These are phyloP conservation scores for Pichia sp. DNA, from an alignment of 1,139 yeast genomes.

Conservation along the genomic window DNA sequence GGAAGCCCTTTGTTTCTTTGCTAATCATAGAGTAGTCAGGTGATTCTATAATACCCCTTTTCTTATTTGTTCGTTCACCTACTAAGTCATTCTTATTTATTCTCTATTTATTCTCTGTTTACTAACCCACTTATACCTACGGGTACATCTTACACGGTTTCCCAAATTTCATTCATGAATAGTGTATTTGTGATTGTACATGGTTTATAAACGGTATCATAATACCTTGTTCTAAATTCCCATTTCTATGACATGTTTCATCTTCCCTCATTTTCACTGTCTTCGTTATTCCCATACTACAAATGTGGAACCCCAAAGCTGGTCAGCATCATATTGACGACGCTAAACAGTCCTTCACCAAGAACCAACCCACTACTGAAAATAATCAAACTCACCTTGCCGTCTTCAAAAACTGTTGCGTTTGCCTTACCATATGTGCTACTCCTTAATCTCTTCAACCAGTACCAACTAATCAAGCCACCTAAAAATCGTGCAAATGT, in stretches of 20 bases:
- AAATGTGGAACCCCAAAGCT: constrained; percentile 51
- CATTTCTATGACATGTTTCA: neutral
- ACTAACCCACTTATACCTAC: neutral
- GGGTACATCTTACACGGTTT: no score
- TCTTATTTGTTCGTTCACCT: neutral
- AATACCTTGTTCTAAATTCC: neutral
- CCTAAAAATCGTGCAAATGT: constrained; percentile 91
- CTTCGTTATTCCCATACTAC: neutral
- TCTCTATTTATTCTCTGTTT: constrained; percentile 1
- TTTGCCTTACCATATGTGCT: constrained; percentile 14
- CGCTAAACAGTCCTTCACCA: constrained; percentile 90
- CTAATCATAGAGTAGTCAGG: neutral
- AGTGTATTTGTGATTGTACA: neutral
- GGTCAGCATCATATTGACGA: constrained; percentile 72
- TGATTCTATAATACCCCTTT: neutral
- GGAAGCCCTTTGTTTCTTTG: neutral
- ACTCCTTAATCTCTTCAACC: constrained; percentile 42
- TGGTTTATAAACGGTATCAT: neutral
- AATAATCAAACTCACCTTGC: constrained; percentile 69
- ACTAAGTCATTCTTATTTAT: neutral
- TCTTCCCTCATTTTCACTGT: neutral
- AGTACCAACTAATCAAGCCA: constrained; percentile 65
- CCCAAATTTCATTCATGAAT: neutral
- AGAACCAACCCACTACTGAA: constrained; percentile 87
- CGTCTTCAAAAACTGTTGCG: constrained; percentile 16